Evolutionary conservation across 2,329 filamentous ascomycete species (phyloP), one percentile per base, ranked within the genome.

Genomic region (Calonectria pseudoturangicola): DNA sequence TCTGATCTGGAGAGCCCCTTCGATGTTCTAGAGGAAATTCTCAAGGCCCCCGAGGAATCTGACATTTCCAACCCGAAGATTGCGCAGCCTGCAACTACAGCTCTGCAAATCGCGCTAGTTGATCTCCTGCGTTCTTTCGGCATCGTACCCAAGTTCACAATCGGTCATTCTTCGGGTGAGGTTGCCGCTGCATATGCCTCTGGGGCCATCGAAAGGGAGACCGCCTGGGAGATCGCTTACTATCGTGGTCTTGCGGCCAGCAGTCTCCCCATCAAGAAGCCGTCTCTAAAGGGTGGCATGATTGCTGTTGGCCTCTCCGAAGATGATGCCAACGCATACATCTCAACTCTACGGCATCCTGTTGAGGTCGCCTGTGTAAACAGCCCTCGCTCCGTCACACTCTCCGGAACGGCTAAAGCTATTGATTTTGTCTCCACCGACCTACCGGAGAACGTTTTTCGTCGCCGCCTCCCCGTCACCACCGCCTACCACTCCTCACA

Each of bases 91-190:
- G 83, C 84, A 4, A 86, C 82, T 12, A 87, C 86, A 1, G 84
- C 83, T 2, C 69, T 87, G 15, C 86, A 87, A 47, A 75, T 87
- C 30, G 86, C 86, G 3, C 78, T 87, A 2, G 81, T 87, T 2
- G 85, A 87, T 43, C 79, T 87, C 5, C 74, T 87, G 5, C 65
- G 68, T 10, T 81, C 82, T 3, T 80, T 85, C 16, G 78, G 75
- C 12, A 76, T 87, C 39, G 63, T 54, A 1, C 84, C 85, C 2
- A 73, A 71, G 7, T 76, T 80, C 21, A 84, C 87, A 4, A 79
- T 87, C 9, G 86, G 87, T 0, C 87, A 88, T 73, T 88, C 86
- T 0, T 88, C 86, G 0, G 87, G 87, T 2, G 87, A 88, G 67
- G 85, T 88, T 39, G 86, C 86, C 0, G 87, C 86, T 8, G 86